These are phyloP conservation scores for Phaeosphaeria sp. DNA, from an alignment of 2,329 filamentous ascomycete genomes.

Conservation along the genomic window DNA sequence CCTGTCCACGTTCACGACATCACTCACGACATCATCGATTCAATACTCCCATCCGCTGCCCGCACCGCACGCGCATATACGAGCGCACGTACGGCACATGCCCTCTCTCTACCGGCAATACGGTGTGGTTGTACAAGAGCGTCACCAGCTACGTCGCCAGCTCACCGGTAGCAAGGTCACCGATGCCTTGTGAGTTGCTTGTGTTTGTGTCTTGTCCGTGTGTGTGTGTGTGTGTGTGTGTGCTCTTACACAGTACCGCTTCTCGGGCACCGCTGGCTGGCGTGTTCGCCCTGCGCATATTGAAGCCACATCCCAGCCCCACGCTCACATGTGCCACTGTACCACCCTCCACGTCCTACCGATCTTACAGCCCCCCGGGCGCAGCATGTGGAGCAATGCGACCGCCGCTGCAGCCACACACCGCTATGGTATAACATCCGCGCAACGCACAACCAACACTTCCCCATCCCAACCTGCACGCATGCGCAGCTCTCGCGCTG, in stretches of 20 bases:
- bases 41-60: neutral
- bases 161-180: conserved; percentile 9
- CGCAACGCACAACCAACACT: neutral
- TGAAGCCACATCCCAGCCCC: conserved; percentile 1
- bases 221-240: neutral
- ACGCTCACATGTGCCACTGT: conserved; percentile 8
- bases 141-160: conserved; percentile 3
- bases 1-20: neutral
- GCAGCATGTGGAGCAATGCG: neutral
- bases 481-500: conserved; percentile 3
- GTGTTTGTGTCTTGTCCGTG: conserved; percentile 1
- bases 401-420: conserved; percentile 1
- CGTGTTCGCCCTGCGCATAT: conserved; percentile 6
- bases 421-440: neutral
- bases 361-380: neutral
- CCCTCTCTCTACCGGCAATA: neutral
- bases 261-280: neutral
- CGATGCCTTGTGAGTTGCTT: neutral
- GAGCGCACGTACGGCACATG: conserved; percentile 3
- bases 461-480: neutral
- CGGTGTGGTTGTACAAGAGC: conserved; percentile 3
- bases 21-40: conserved; percentile 4
- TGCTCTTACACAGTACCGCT: neutral
- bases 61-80: conserved; percentile 5
- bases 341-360: neutral